Conservation (phyloP, 2,329 filamentous ascomycete genomes). For the Ceratocystis variospora region DNA sequence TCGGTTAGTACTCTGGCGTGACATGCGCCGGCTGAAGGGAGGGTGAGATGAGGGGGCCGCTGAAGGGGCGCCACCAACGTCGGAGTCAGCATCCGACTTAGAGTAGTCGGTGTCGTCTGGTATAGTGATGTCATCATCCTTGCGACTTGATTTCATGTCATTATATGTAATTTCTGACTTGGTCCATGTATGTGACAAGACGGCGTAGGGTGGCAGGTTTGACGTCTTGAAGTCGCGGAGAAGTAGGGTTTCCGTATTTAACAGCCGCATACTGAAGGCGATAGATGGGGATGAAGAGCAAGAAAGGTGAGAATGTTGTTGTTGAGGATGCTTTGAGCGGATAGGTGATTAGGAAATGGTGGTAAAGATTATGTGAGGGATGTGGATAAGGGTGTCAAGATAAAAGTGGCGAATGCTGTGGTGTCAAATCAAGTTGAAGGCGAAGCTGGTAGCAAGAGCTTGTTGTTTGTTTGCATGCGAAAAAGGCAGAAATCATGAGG, state of each 20-base stretch:
- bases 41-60: background rate
- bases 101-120: constrained; percentile 12
- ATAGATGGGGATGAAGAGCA: background rate
- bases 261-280: constrained; percentile 15
- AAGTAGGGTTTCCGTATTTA: constrained; percentile 15
- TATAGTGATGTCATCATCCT: constrained; percentile 6
- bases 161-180: constrained; percentile 13
- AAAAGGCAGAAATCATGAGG: background rate
- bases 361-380: background rate
- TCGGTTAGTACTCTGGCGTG: background rate
- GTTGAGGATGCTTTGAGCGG: background rate
- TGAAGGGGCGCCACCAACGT: background rate
- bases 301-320: background rate
- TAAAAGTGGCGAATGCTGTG: background rate
- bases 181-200: constrained; percentile 15
- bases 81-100: constrained; percentile 1
- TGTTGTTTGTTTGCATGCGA: background rate
- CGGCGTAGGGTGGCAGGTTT: constrained; percentile 14
- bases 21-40: background rate
- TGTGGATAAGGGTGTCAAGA: background rate
- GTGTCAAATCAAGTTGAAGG: background rate
- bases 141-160: constrained; percentile 12
- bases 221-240: constrained; percentile 14
- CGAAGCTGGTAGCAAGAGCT: background rate
- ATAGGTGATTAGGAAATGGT: background rate